Percentiles rank a stretch among this genome's conserved stretches.
Conservation (phyloP, 768 basidiomycete genomes). For the Tulasnella calospora region DNA sequence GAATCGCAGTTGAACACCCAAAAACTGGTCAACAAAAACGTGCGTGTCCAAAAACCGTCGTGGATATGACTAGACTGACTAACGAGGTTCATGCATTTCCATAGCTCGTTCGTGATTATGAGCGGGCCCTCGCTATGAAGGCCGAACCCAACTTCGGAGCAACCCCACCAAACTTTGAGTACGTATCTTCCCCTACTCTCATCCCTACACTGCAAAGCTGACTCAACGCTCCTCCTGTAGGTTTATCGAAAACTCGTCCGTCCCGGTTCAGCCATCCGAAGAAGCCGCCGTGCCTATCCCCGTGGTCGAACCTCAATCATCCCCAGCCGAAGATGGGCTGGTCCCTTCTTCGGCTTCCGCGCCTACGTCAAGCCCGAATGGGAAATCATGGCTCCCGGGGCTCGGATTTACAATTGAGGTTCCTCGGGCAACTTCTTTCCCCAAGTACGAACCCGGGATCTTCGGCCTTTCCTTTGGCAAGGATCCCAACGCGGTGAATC, state of each 20-base stretch:
- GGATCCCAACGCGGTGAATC: background rate
- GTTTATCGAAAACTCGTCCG: background rate
- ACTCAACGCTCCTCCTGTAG: background rate
- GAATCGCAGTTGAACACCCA: too few relatives aligned
- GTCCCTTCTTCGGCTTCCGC: background rate
- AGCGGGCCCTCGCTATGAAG: too few relatives aligned
- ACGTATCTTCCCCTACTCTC: background rate
- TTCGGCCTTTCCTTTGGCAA: background rate
- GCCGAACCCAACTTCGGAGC: too few relatives aligned
- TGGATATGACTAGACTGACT: too few relatives aligned
- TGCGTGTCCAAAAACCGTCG: too few relatives aligned
- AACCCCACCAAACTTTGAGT: background rate
- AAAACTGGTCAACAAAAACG: too few relatives aligned
- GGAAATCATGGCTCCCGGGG: background rate
- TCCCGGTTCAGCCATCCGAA: background rate
- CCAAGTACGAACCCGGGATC: background rate
- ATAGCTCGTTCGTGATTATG: too few relatives aligned
- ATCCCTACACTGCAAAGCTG: background rate
- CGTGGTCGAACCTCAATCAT: background rate
- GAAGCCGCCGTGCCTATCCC: background rate
- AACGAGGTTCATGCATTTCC: too few relatives aligned
- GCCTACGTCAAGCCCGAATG: background rate
- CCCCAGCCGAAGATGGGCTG: background rate
- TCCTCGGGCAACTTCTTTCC: background rate
- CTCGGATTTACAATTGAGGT: background rate